phyloP scores from a whole-genome alignment of 2,329 filamentous ascomycete genomes.

The Aspergillus awamori region DNA sequence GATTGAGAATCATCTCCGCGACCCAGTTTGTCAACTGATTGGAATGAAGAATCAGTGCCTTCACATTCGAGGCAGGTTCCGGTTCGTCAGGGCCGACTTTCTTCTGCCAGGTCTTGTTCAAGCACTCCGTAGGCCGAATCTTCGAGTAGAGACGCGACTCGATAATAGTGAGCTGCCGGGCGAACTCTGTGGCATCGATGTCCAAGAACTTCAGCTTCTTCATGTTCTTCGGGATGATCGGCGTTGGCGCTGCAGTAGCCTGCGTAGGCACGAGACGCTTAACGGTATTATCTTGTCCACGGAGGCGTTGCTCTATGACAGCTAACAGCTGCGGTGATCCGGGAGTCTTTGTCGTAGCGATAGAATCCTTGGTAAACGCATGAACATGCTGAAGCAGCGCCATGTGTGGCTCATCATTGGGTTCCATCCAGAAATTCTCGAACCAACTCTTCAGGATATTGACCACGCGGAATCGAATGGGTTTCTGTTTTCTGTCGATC shows the following conservation, averaged over 20 bases:
- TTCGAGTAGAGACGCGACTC: conserved; percentile 93
- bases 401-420: conserved; percentile 80
- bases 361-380: conserved; percentile 85
- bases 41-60: conserved; percentile 93
- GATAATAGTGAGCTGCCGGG: conserved; percentile 95
- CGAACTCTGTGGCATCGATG: conserved; percentile 94
- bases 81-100: conserved; percentile 72
- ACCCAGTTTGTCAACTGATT: conserved; percentile 99
- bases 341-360: conserved; percentile 90
- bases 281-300: conserved; percentile 81
- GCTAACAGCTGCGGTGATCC: conserved; percentile 82
- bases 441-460: conserved; percentile 99
- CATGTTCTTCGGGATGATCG: conserved; percentile 98
- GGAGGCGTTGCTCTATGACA: conserved; percentile 83
- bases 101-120: conserved; percentile 99
- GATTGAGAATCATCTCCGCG: conserved; percentile 95
- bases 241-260: conserved; percentile 77
- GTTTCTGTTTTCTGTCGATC: conserved; percentile 93
- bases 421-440: conserved; percentile 98
- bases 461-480: conserved; percentile 92
- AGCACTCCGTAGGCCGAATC: conserved; percentile 91
- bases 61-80: conserved; percentile 90
- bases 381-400: conserved; percentile 86
- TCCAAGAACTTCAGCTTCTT: conserved; percentile 98
- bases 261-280: conserved; percentile 86